These are phyloP conservation scores for Ustilago tritici DNA, from an alignment of 1,284 basidiomycete genomes.

Conservation along the genomic window DNA sequence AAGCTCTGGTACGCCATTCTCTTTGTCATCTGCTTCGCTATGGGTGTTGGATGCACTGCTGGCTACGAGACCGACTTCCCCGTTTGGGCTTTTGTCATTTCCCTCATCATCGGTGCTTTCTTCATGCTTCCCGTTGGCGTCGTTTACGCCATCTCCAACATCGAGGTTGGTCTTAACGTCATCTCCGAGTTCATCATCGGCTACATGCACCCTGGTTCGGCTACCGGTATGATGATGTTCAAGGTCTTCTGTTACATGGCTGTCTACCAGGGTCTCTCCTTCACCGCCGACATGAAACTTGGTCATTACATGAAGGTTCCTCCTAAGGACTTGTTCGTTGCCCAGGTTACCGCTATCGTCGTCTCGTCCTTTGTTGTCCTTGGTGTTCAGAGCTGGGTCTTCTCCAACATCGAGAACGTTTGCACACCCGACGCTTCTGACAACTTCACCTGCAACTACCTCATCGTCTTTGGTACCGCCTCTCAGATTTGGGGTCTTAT, in stretches of 20 bases:
- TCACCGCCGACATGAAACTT: slow-evolving; percentile 75
- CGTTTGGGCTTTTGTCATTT: slow-evolving; percentile 79
- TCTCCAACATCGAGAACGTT: slow-evolving; percentile 79
- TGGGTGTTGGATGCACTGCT: slow-evolving; percentile 78
- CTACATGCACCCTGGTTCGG: slow-evolving; percentile 81
- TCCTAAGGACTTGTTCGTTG: slow-evolving; percentile 72
- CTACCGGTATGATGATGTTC: slow-evolving; percentile 85
- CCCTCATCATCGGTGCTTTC: slow-evolving; percentile 74
- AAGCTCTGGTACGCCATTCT: slow-evolving; percentile 73
- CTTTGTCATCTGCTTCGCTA: slow-evolving; percentile 76
- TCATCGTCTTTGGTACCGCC: slow-evolving; percentile 61
- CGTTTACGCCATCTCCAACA: slow-evolving; percentile 86
- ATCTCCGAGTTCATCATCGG: slow-evolving; percentile 82
- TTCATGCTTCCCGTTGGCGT: slow-evolving; percentile 81
- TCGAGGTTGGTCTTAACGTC: slow-evolving; percentile 76
- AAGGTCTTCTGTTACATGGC: slow-evolving; percentile 78
- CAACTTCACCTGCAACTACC: slow-evolving; percentile 64
- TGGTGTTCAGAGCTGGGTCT: slow-evolving; percentile 77
- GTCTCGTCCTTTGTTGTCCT: slow-evolving; percentile 75
- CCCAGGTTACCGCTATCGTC: slow-evolving; percentile 79
- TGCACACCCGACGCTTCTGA: slow-evolving; percentile 72
- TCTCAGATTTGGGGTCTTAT: slow-evolving; percentile 70
- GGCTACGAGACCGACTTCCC: slow-evolving; percentile 80
- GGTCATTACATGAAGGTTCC: slow-evolving; percentile 75
- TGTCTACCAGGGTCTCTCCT: slow-evolving; percentile 75